phyloP scores from a whole-genome alignment of 345 rosid genomes.

The Stellera chamaejasme region DNA sequence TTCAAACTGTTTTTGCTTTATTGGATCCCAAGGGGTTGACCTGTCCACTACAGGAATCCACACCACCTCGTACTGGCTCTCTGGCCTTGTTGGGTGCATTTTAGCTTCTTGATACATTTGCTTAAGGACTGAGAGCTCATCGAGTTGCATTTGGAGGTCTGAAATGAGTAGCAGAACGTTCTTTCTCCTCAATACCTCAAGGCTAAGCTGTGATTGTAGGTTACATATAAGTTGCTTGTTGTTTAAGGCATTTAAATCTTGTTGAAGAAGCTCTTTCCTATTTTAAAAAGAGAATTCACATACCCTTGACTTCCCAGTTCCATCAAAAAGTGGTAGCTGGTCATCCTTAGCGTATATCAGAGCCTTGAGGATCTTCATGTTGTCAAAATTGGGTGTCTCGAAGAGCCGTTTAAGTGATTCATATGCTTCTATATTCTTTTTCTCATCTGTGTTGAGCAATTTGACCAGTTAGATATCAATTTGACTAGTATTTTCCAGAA shows the following conservation, averaged over 20 bases:
- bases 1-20: slow-evolving; percentile 20
- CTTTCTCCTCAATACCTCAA: slow-evolving; percentile 41
- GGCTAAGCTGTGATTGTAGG: slow-evolving; percentile 25
- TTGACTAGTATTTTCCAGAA: too few species aligned
- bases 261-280: not conserved
- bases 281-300: not conserved
- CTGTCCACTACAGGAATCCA: slow-evolving; percentile 50
- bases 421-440: slow-evolving; percentile 35
- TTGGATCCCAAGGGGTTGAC: slow-evolving; percentile 23
- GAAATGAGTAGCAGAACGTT: slow-evolving; percentile 49
- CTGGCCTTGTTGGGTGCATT: slow-evolving; percentile 20
- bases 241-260: not conserved
- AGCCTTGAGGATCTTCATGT: slow-evolving; percentile 55
- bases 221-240: not conserved
- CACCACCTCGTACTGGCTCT: slow-evolving; percentile 49
- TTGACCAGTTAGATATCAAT: too few species aligned
- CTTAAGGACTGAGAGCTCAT: slow-evolving; percentile 33
- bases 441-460: slow-evolving; percentile 35
- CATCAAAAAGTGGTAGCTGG: slow-evolving; percentile 40
- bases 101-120: slow-evolving; percentile 33
- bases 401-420: slow-evolving; percentile 33
- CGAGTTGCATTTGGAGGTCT: slow-evolving; percentile 31
- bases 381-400: slow-evolving; percentile 47
- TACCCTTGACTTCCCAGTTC: slow-evolving; percentile 45
- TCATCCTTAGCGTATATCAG: slow-evolving; percentile 46